Base-by-base conservation (phyloP, 2,329 filamentous ascomycete genomes). In the Cladosporium oxysporum region DNA sequence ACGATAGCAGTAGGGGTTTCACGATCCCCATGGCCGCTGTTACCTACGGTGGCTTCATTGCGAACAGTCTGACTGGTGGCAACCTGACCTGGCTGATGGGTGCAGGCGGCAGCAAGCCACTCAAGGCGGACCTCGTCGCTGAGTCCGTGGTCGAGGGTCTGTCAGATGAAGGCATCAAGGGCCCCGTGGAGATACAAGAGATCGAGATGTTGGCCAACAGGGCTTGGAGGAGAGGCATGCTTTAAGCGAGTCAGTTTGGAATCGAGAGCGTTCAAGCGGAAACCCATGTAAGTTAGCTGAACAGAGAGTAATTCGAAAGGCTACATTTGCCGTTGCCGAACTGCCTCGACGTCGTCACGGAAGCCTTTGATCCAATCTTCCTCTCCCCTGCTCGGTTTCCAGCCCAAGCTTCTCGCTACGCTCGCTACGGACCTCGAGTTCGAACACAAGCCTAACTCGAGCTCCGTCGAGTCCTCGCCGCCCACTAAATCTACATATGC, bases 121-220 rank as follows among this genome's bases (percentile, higher is more conserved):
- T 97, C 57, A 92, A 93, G 81, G 94, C 90, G 1, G 93, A 97
- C 76, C 78, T 89, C 7, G 94, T 98, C 2, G 93, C 91, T 1
- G 90, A 96, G 77, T 93, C 94, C 0, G 89, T 96, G 0, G 90
- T 98, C 1, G 93, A 98, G 80, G 92, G 91, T 23, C 83, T 98
- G 67, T 86, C 87, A 59, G 91, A 97, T 72, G 88, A 90, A 49
- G 79, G 80, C 0, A 85, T 92, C 0, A 88, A 85, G 66, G 95
- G 95, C 0, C 88, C 89, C 0, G 85, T 98, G 0, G 92, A 94
- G 75, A 87, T 91, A 3, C 84, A 87, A 62, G 85, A 91, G 77
- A 94, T 99, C 70, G 92, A 97, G 77, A 85, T 88, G 70, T 79
- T 98, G 72, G 93, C 91, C 12, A 89, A 85, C 67, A 91, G 89